phyloP scores from a whole-genome alignment of 2,329 filamentous ascomycete genomes.

The Madurella mycetomatis region DNA sequence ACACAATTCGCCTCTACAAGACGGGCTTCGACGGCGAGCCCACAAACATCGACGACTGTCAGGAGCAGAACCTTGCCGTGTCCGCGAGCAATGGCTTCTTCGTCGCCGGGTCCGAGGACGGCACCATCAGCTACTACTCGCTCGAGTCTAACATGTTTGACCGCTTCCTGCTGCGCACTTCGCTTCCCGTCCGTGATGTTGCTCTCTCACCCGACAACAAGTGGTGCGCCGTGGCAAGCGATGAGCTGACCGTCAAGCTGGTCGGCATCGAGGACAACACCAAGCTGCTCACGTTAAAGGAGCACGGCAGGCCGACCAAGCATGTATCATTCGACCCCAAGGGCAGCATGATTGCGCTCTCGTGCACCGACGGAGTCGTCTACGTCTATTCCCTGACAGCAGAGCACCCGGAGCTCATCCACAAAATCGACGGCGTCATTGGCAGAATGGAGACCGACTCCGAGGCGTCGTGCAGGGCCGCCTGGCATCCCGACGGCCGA shows the following conservation, averaged over 20 bases:
- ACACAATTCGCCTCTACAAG: slow-evolving; percentile 86
- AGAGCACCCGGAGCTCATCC: slow-evolving; percentile 74
- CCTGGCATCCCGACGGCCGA: slow-evolving; percentile 92
- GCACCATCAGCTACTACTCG: slow-evolving; percentile 93
- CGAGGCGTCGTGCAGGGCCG: slow-evolving; percentile 67
- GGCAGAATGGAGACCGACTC: slow-evolving; percentile 71
- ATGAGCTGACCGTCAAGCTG: slow-evolving; percentile 87
- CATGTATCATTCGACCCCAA: slow-evolving; percentile 84
- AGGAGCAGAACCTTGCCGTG: slow-evolving; percentile 78
- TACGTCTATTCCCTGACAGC: slow-evolving; percentile 83
- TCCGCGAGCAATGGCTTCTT: slow-evolving; percentile 76
- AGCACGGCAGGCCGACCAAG: slow-evolving; percentile 84
- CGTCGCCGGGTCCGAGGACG: slow-evolving; percentile 86
- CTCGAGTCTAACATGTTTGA: slow-evolving; percentile 70
- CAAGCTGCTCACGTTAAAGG: slow-evolving; percentile 70
- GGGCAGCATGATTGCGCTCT: slow-evolving; percentile 70
- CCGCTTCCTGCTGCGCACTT: slow-evolving; percentile 74
- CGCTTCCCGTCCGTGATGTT: slow-evolving; percentile 83
- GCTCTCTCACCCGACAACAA: slow-evolving; percentile 74
- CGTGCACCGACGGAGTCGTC: slow-evolving; percentile 81
- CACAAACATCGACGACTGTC: slow-evolving; percentile 83
- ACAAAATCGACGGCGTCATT: slow-evolving; percentile 82
- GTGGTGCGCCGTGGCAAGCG: slow-evolving; percentile 95
- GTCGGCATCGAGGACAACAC: slow-evolving; percentile 77
- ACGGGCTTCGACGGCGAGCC: slow-evolving; percentile 91